Base-by-base conservation (phyloP, 2,329 filamentous ascomycete species). In the Cercospora sesami region DNA sequence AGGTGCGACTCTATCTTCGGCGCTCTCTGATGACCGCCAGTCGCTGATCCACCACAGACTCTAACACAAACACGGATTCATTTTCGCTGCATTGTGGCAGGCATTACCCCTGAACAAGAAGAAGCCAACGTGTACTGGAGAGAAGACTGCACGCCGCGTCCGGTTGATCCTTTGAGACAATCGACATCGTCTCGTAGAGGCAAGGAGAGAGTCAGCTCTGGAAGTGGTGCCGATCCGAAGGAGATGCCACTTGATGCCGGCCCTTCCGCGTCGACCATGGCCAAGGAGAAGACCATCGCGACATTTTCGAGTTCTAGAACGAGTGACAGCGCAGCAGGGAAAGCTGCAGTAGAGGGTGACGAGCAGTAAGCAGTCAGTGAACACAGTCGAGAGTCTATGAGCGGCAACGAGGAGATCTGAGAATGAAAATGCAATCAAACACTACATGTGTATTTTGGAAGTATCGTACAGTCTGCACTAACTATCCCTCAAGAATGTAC, bases 1-100 rank as follows among this genome's bases (percentile, higher is more conserved):
- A 78, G 70, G 76, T 77, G 55, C 39, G 73, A 69, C 31, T 42
- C 4, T 31, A 21, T 26, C 4, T 68, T 30, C 23, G 53, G 53
- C 8, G 53, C 26, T 10, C 8, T 23, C 31, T 48, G 5, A 21
- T 48, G 6, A 26, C 59, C 12, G 7, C 31, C 18, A n/a, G 9
- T 60, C 57, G 18, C 33, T 61, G 26, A 61, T 48, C 4, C 14
- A 23, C 10, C 18, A 4, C 58, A 78, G 76, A 75, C 74, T n/a
- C 69, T 78, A n/a, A 60, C 69, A 12, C 76, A 78, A 68, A 78
- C 76, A 28, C 73, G 76, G 26, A 69, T 75, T 6, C 72, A 78
- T 61, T 75, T 75, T 62, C 75, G 73, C 51, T 74, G 76, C 68
- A 59, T 76, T 33, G 60, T 77, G 21, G 73, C 75, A 6, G 76